Conservation (phyloP, 768 basidiomycete species). For the Boletellus ananas region DNA sequence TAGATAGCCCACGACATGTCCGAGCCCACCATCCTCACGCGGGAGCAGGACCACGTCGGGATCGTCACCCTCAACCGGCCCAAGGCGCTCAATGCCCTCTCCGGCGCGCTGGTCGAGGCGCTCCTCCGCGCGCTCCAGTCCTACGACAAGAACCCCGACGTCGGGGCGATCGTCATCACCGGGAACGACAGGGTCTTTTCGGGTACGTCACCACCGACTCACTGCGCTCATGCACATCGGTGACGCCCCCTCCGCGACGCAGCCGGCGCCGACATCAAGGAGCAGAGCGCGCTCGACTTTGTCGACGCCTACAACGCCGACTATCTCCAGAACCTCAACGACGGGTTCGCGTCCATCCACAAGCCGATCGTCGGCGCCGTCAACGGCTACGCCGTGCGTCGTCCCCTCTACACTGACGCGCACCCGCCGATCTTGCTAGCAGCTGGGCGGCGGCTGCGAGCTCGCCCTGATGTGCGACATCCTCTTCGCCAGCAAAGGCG, state of each 20-base stretch:
- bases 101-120: slow-evolving; percentile 70
- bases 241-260: not conserved
- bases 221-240: too few species aligned
- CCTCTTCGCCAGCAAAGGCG: too few species aligned
- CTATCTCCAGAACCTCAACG: slow-evolving; percentile 44
- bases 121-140: slow-evolving; percentile 69
- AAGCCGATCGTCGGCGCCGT: slow-evolving; percentile 95
- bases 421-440: not conserved
- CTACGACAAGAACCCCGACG: slow-evolving; percentile 62
- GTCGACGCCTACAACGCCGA: slow-evolving; percentile 42
- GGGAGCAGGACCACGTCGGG: slow-evolving; percentile 23
- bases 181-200: slow-evolving; percentile 82
- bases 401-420: not conserved
- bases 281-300: slow-evolving; percentile 86
- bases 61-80: slow-evolving; percentile 84
- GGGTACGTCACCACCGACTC: slow-evolving; percentile 2
- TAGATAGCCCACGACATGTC: slow-evolving; percentile 18
- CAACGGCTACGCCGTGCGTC: slow-evolving; percentile 78
- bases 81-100: slow-evolving; percentile 83
- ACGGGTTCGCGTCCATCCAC: slow-evolving; percentile 48
- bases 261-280: slow-evolving; percentile 97
- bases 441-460: slow-evolving; percentile 97
- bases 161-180: slow-evolving; percentile 88
- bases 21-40: slow-evolving; percentile 20
- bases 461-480: slow-evolving; percentile 95